phyloP scores from a whole-genome alignment of 371 early-diverging fungal genomes.

The Mucor circinelloides region DNA sequence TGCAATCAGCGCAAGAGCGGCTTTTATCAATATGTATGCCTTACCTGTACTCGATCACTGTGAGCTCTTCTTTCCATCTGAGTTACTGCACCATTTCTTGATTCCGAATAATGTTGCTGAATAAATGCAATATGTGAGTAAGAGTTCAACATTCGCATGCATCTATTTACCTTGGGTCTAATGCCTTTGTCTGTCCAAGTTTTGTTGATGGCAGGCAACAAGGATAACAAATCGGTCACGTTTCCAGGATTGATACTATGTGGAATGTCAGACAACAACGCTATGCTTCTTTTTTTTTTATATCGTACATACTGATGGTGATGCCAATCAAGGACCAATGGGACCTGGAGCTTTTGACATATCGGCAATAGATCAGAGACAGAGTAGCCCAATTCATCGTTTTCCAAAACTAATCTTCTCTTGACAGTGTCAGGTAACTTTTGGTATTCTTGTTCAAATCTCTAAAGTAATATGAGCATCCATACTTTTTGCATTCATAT shows the following conservation, averaged over 20 bases:
- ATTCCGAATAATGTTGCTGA: slow-evolving; percentile 58
- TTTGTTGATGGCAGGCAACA: slow-evolving; percentile 39
- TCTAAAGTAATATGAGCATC: slow-evolving; percentile 9
- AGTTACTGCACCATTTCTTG: slow-evolving; percentile 38
- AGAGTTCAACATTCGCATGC: neutral
- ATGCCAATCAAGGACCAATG: slow-evolving; percentile 55
- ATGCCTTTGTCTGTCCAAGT: slow-evolving; percentile 48
- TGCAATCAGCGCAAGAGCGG: neutral
- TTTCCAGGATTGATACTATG: slow-evolving; percentile 42
- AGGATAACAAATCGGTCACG: slow-evolving; percentile 19
- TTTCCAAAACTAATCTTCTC: slow-evolving; percentile 45
- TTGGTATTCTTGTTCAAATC: slow-evolving; percentile 43
- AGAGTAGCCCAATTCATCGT: slow-evolving; percentile 51
- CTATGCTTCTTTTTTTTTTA: neutral
- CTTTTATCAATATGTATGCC: neutral
- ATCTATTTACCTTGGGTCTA: slow-evolving; percentile 40
- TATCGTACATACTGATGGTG: slow-evolving; percentile 40
- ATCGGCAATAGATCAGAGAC: slow-evolving; percentile 50
- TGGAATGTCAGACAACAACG: neutral
- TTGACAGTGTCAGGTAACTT: slow-evolving; percentile 38
- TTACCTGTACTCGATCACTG: slow-evolving; percentile 37
- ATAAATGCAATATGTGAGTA: neutral
- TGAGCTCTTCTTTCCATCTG: slow-evolving; percentile 48
- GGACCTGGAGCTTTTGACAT: slow-evolving; percentile 44
- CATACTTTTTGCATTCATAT: neutral